These are phyloP conservation scores for Cordyceps farinosa DNA, from an alignment of 2,329 filamentous ascomycete genomes.

Conservation along the genomic window DNA sequence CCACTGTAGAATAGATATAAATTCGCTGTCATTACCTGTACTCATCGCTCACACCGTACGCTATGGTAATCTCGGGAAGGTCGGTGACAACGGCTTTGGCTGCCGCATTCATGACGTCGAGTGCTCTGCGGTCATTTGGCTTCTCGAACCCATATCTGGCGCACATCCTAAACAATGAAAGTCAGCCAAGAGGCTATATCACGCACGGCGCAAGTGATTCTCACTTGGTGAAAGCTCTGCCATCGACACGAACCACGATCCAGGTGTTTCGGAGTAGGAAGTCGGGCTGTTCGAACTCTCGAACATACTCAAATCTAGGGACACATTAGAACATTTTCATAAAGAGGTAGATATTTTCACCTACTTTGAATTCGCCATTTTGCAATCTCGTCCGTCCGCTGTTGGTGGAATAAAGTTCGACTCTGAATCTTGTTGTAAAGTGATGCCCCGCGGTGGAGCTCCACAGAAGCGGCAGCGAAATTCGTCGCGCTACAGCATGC, in stretches of 20 bases:
- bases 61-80: constrained; percentile 78
- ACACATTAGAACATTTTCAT: not conserved
- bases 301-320: constrained; percentile 86
- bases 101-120: constrained; percentile 92
- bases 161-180: constrained; percentile 58
- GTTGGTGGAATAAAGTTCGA: not conserved
- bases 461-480: constrained; percentile 14
- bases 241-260: constrained; percentile 92
- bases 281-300: constrained; percentile 80
- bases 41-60: constrained; percentile 93
- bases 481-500: constrained; percentile 6
- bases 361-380: constrained; percentile 54
- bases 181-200: not conserved
- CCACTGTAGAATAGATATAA: too few species aligned
- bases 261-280: constrained; percentile 83
- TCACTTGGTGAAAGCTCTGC: constrained; percentile 91
- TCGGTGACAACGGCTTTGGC: constrained; percentile 82
- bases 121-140: constrained; percentile 82
- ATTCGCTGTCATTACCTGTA: constrained; percentile 57
- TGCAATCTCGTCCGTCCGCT: constrained; percentile 2
- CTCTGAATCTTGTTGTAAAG: not conserved
- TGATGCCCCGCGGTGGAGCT: constrained; percentile 17
- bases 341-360: constrained; percentile 19
- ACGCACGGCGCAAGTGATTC: constrained; percentile 13
- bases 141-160: constrained; percentile 82